A percentile compares a stretch with the other conserved stretches of the same genome.
These are phyloP conservation scores for Moesziomyces antarcticus DNA, from an alignment of 1,284 basidiomycete species.

Conservation along the genomic window DNA sequence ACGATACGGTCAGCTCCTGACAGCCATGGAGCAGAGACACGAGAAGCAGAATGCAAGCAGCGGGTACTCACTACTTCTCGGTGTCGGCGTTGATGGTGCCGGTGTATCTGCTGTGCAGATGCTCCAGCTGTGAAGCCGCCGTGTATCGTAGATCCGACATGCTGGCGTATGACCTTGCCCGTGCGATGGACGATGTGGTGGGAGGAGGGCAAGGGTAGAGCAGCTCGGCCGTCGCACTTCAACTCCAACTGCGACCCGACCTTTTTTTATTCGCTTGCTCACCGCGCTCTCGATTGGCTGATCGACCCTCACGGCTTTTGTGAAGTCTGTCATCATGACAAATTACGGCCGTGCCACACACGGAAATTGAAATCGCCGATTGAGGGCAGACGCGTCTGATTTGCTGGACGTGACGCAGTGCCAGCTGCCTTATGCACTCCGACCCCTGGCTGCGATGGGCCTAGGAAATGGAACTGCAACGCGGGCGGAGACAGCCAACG, in stretches of 20 bases:
- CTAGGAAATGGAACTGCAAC: slow-evolving; percentile 4
- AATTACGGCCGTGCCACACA: too few species aligned
- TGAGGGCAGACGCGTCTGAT: too few species aligned
- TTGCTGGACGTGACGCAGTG: not conserved
- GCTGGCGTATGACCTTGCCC: not conserved
- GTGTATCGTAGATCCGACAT: slow-evolving; percentile 51
- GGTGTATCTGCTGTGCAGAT: slow-evolving; percentile 90
- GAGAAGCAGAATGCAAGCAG: slow-evolving; percentile 4
- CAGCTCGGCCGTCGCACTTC: too few species aligned
- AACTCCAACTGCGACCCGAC: too few species aligned
- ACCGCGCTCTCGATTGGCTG: too few species aligned
- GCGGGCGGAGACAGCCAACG: too few species aligned
- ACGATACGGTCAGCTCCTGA: slow-evolving; percentile 9
- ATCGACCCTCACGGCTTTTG: too few species aligned
- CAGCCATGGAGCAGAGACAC: slow-evolving; percentile 8
- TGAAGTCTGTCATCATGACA: too few species aligned
- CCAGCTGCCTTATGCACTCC: slow-evolving; percentile 29
- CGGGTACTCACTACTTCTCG: slow-evolving; percentile 60
- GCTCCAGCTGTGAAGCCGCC: slow-evolving; percentile 61
- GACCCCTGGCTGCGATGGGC: slow-evolving; percentile 16
- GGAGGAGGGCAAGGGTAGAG: not conserved
- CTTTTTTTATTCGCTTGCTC: too few species aligned
- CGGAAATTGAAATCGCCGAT: too few species aligned
- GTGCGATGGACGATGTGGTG: slow-evolving; percentile 1
- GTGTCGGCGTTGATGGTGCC: slow-evolving; percentile 74